Evolutionary conservation across 2,329 filamentous ascomycete genomes (phyloP).

Genomic region (Pseudocercospora macadamiae): DNA sequence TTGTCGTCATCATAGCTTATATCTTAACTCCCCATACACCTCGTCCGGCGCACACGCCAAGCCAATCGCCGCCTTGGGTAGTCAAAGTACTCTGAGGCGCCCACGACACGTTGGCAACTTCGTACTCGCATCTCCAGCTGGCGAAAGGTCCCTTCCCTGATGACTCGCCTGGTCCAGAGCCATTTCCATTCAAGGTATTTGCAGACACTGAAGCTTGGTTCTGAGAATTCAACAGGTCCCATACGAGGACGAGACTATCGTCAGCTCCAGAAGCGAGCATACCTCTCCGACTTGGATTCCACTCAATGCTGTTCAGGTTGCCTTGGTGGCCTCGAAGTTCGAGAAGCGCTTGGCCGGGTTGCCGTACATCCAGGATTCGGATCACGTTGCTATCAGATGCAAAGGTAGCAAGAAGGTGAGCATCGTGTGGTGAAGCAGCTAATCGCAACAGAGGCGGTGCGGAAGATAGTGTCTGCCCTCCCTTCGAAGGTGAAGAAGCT

Average conservation of each 20-base stretch:
- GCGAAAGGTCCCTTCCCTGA: conserved; percentile 70
- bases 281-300: conserved; percentile 85
- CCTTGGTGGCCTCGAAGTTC: conserved; percentile 89
- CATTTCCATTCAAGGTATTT: conserved; percentile 28
- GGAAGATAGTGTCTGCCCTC: conserved; percentile 67
- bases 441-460: conserved; percentile 72
- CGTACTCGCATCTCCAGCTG: conserved; percentile 84
- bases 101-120: conserved; percentile 84
- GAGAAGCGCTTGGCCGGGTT: conserved; percentile 91
- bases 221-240: conserved; percentile 79
- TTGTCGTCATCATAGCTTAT: conserved; percentile 34
- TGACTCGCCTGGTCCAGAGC: conserved; percentile 33
- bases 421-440: conserved; percentile 91
- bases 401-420: conserved; percentile 95
- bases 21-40: conserved; percentile 77
- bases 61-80: conserved; percentile 76
- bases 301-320: conserved; percentile 89
- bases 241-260: conserved; percentile 87
- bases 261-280: conserved; percentile 90
- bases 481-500: conserved; percentile 72
- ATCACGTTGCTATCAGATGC: conserved; percentile 90
- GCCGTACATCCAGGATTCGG: conserved; percentile 91
- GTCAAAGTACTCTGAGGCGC: conserved; percentile 71
- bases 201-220: conserved; percentile 43
- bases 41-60: conserved; percentile 78